These are phyloP conservation scores for Sphenostylis stenocarpa DNA, from an alignment of 306 rosid genomes.

Conservation along the genomic window DNA sequence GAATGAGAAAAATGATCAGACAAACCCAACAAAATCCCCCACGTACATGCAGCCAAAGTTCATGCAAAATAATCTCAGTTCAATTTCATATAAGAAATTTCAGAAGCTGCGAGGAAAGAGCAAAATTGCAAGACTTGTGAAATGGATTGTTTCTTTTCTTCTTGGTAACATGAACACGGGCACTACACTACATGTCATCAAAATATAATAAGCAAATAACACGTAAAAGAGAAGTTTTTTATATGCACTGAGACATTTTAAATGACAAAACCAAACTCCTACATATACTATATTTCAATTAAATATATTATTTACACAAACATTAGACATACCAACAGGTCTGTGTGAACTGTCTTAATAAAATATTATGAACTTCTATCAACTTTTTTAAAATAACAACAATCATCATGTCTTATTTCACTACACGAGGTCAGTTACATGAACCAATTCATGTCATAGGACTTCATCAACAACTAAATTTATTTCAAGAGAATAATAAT, in stretches of 20 bases:
- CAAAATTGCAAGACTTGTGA: background rate
- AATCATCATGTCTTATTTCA: background rate
- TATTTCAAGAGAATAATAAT: constrained; percentile 14
- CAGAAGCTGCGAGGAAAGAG: background rate
- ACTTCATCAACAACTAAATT: constrained; percentile 7
- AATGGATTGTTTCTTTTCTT: background rate
- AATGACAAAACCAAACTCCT: background rate
- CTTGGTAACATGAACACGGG: background rate
- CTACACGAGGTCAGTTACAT: background rate
- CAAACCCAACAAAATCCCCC: constrained; percentile 26
- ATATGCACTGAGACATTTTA: background rate
- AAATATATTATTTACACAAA: constrained; percentile 2
- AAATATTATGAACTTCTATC: background rate
- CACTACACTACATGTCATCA: background rate
- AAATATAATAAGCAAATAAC: background rate
- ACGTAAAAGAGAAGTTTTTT: background rate
- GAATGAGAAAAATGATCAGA: constrained; percentile 25
- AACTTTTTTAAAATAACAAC: background rate
- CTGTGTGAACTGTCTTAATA: background rate
- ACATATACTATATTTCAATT: background rate
- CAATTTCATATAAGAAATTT: constrained; percentile 6
- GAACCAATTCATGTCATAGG: background rate
- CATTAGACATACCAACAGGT: background rate
- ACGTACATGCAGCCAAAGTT: background rate
- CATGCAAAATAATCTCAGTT: background rate